phyloP scores from a whole-genome alignment of 1,139 yeast genomes.

The Wickerhamomyces sp. region DNA sequence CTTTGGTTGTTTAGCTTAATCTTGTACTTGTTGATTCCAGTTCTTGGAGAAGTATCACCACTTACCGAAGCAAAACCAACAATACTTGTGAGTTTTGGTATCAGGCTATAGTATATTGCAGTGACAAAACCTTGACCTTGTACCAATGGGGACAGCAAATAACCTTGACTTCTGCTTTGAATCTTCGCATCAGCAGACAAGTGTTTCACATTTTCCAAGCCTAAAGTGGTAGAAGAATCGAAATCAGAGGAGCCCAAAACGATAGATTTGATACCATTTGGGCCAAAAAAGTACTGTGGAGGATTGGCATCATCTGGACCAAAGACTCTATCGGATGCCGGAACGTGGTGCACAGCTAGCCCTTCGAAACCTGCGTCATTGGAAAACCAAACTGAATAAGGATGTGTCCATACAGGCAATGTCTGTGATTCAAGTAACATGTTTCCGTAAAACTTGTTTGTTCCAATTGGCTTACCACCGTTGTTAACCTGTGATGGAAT shows the following conservation, averaged over 20 bases:
- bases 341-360: constrained; percentile 63
- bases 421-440: constrained; percentile 62
- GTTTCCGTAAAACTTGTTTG: constrained; percentile 84
- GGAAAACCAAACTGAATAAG: constrained; percentile 70
- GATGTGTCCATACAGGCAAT: constrained; percentile 71
- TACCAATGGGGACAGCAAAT: constrained; percentile 34
- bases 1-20: constrained; percentile 34
- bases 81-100: constrained; percentile 52
- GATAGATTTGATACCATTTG: constrained; percentile 29
- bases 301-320: constrained; percentile 45
- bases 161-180: constrained; percentile 21
- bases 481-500: constrained; percentile 41
- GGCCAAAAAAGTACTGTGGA: constrained; percentile 30
- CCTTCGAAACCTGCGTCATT: constrained; percentile 40
- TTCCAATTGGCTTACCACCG: constrained; percentile 50
- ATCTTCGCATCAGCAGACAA: constrained; percentile 26
- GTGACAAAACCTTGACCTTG: constrained; percentile 74
- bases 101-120: constrained; percentile 50
- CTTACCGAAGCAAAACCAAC: constrained; percentile 56
- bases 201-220: constrained; percentile 26
- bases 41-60: constrained; percentile 25
- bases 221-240: constrained; percentile 20
- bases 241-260: constrained; percentile 32
- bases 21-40: constrained; percentile 36
- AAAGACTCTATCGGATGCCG: constrained; percentile 52